phyloP scores from a whole-genome alignment of 106 monocot genomes.

The Acanthochlamys bracteata region DNA sequence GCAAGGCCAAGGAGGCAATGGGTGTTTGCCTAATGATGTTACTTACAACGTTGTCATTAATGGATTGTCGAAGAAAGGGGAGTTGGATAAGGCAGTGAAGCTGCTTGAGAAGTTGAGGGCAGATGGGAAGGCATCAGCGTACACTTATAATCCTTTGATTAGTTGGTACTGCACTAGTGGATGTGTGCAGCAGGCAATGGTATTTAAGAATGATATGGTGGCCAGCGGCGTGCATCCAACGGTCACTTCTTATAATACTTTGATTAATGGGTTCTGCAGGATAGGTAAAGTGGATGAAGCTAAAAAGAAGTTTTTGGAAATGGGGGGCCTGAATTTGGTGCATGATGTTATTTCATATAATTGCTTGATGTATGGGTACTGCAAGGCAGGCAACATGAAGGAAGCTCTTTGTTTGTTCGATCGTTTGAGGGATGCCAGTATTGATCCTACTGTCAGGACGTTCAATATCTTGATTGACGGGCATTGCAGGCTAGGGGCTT shows the following conservation, averaged over 20 bases:
- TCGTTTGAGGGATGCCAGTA: constrained; percentile 23
- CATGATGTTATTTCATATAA: constrained; percentile 66
- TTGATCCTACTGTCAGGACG: constrained; percentile 45
- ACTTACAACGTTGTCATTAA: constrained; percentile 76
- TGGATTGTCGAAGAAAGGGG: constrained; percentile 60
- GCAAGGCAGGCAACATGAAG: constrained; percentile 37
- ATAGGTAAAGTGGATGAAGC: constrained; percentile 41
- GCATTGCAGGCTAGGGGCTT: constrained; percentile 46
- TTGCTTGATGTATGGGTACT: constrained; percentile 80
- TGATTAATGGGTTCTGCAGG: constrained; percentile 68
- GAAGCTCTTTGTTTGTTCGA: constrained; percentile 52
- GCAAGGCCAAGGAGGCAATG: constrained; percentile 3
- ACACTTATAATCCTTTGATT: constrained; percentile 68
- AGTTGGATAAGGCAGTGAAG: constrained; percentile 48
- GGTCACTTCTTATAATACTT: constrained; percentile 54
- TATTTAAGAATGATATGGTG: constrained; percentile 53
- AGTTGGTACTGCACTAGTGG: constrained; percentile 47
- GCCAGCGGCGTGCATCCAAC: constrained; percentile 35
- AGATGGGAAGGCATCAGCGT: constrained; percentile 34
- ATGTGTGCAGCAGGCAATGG: constrained; percentile 29
- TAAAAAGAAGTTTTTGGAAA: constrained; percentile 55
- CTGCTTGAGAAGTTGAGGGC: constrained; percentile 51
- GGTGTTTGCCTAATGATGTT: constrained; percentile 49
- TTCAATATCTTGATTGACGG: constrained; percentile 79
- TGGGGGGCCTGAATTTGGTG: constrained; percentile 40